These are phyloP conservation scores for Trypanosoma boissoni DNA, from an alignment of 208 protist species.

Conservation along the genomic window DNA sequence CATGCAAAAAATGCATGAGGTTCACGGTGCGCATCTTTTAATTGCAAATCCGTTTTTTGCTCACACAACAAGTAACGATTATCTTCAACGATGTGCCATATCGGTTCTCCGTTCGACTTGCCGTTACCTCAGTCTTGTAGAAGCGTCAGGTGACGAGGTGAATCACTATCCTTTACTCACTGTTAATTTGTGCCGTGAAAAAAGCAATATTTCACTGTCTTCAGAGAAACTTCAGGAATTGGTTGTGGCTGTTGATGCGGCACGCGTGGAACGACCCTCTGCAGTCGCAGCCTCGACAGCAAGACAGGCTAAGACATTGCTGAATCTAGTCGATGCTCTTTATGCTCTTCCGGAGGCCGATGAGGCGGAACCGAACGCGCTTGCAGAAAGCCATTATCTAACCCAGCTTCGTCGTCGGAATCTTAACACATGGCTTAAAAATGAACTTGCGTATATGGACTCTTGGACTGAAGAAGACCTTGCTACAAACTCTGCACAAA, in stretches of 20 bases:
- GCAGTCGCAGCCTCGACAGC: slow-evolving; percentile 46
- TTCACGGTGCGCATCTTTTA: slow-evolving; percentile 40
- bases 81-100: slow-evolving; percentile 51
- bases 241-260: slow-evolving; percentile 24
- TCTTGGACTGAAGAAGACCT: slow-evolving; percentile 23
- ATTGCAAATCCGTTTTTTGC: slow-evolving; percentile 51
- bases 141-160: slow-evolving; percentile 9
- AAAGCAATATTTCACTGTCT: slow-evolving; percentile 56
- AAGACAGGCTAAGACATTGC: slow-evolving; percentile 52
- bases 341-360: slow-evolving; percentile 80
- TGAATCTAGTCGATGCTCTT: slow-evolving; percentile 71
- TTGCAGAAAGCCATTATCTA: slow-evolving; percentile 70
- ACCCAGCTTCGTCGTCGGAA: slow-evolving; percentile 74
- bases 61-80: slow-evolving; percentile 40
- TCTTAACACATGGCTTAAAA: slow-evolving; percentile 67
- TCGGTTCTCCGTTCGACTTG: slow-evolving; percentile 40
- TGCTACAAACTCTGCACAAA: slow-evolving; percentile 33
- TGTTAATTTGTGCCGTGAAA: slow-evolving; percentile 34
- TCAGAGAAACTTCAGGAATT: slow-evolving; percentile 59
- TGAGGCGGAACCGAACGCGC: slow-evolving; percentile 47
- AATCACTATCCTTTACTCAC: slow-evolving; percentile 12
- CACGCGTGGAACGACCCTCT: slow-evolving; percentile 22
- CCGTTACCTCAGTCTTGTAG: slow-evolving; percentile 10
- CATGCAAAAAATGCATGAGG: slow-evolving; percentile 39
- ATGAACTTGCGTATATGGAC: slow-evolving; percentile 43